Evolutionary conservation across 495 filamentous ascomycete species (phyloP).

Genomic region (Penicillium maclennaniae): DNA sequence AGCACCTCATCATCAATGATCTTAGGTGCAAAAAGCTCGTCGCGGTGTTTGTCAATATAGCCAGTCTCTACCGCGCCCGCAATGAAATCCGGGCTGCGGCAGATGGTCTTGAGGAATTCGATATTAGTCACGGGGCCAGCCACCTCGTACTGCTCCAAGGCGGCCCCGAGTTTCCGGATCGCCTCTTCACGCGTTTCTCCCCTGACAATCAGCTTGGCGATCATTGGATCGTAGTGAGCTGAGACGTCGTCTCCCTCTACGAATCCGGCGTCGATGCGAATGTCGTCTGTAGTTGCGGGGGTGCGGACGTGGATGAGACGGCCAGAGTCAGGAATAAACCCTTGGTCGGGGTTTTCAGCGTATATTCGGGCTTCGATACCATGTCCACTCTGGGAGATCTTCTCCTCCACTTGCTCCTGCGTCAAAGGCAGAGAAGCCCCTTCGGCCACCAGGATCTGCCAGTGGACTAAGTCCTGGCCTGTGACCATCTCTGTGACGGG

Average conservation of each 20-base stretch:
- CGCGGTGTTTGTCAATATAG: slow-evolving; percentile 83
- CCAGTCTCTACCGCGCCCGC: slow-evolving; percentile 90
- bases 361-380: slow-evolving; percentile 96
- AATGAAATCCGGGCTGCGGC: slow-evolving; percentile 75
- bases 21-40: slow-evolving; percentile 62
- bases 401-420: slow-evolving; percentile 73
- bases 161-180: slow-evolving; percentile 75
- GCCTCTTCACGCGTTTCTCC: slow-evolving; percentile 74
- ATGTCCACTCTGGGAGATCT: slow-evolving; percentile 72
- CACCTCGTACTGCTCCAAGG: slow-evolving; percentile 85
- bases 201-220: slow-evolving; percentile 93
- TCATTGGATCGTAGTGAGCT: slow-evolving; percentile 98
- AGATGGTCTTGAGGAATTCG: slow-evolving; percentile 87
- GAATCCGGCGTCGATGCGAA: slow-evolving; percentile 92
- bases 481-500: slow-evolving; percentile 97
- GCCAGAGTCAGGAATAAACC: slow-evolving; percentile 95
- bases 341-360: slow-evolving; percentile 84
- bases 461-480: slow-evolving; percentile 88
- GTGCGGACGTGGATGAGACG: slow-evolving; percentile 75
- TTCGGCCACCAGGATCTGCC: slow-evolving; percentile 92
- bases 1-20: slow-evolving; percentile 61
- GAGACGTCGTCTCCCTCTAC: slow-evolving; percentile 87
- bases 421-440: slow-evolving; percentile 81
- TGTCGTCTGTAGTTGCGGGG: slow-evolving; percentile 61
- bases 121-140: slow-evolving; percentile 94